Base-by-base conservation (phyloP, 208 protist species). In the Jaenimonas drosophilae region DNA sequence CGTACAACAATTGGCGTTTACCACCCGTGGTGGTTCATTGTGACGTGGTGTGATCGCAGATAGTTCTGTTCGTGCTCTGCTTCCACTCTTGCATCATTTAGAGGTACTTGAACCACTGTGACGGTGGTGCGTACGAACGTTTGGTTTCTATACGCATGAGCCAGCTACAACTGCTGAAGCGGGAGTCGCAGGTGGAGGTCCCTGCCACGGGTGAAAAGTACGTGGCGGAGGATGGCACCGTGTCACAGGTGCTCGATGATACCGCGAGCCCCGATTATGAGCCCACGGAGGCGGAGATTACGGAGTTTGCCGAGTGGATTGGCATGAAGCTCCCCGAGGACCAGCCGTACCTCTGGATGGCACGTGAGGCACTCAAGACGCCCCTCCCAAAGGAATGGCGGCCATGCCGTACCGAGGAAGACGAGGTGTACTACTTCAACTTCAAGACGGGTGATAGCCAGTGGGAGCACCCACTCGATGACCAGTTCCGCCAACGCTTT, bases 381-480 rank as follows among this genome's bases (percentile, higher is more conserved):
- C 88, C 90, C 3, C 72, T 98, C n/a, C 94, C 96, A 0, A 73
- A 85, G 34, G 72, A 96, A 49, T 98, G 96, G 94, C 91, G 85
- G 64, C 88, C 91, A 12, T 97, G 91, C 68, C 82, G 88, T 49
- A 94, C 89, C 0, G 67, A 88, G 37, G 70, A 79, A 6, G 80
- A 76, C 45, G 91, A 96, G 41, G 56, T 97, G 11, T 98, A 97
- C 69, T 97, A 97, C 78, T 98, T 97, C 60, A 97, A 98, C 73
- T 97, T 97, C 63, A 69, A 66, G 30, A 96, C 91, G 0, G 88
- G 87, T 28, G 91, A 97, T 44, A 95, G 77, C 55, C 79, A 77
- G 34, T 98, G 94, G 94, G 88, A 97, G 51, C 96, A 97, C 50
- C 96, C 96, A 12, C 70, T 96, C 64, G 92, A 97, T 52, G 68